Evolutionary conservation across 768 basidiomycete genomes (phyloP), one percentile per base, ranked within the genome.

Genomic region (Calocybe indica): DNA sequence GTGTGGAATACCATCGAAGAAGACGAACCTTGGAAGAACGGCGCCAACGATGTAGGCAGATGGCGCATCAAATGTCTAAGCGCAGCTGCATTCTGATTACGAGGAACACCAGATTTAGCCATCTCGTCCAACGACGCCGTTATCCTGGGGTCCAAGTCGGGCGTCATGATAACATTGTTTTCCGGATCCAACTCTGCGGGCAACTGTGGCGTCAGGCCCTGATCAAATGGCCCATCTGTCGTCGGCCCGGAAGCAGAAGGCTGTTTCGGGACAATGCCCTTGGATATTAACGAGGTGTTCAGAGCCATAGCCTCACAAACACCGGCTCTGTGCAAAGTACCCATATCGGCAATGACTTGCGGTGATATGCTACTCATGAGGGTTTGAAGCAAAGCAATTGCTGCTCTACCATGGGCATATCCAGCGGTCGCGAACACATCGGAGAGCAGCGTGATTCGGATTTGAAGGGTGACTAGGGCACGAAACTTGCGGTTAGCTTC

Each of bases 241-340:
- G 22, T 22, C 22, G 22, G 4, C 22, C 22, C 22, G 22, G 22
- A 22, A 2, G 22, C 4, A 22, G 22, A 22, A 22, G 22, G 2
- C 22, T 22, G 22, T 22, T 22, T 22, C 22, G 22, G 57, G 44
- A 76, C 71, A 37, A 83, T 80, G 35, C 81, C 80, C 55, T 73
- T 78, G 11, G 69, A 62, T 11, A 71, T 62, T 36, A 85, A 64
- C 22, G 76, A 79, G 12, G 74, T 69, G 54, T 85, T 87, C 43
- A 96, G 74, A 12, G 82, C 66, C 36, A 91, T 86, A 55, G 90
- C 92, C 66, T 95, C 91, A 87, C 89, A 91, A 5, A 91, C 78
- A 51, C 80, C 83, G 1, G 83, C 79, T 11, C 90, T 80, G 61
- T 96, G 92, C 5, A 97, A 68, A 39, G 77, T 65, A 3, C 93